Evolutionary conservation across 805 yeast genomes (phyloP).

Genomic region (Candida coleopterorum): DNA sequence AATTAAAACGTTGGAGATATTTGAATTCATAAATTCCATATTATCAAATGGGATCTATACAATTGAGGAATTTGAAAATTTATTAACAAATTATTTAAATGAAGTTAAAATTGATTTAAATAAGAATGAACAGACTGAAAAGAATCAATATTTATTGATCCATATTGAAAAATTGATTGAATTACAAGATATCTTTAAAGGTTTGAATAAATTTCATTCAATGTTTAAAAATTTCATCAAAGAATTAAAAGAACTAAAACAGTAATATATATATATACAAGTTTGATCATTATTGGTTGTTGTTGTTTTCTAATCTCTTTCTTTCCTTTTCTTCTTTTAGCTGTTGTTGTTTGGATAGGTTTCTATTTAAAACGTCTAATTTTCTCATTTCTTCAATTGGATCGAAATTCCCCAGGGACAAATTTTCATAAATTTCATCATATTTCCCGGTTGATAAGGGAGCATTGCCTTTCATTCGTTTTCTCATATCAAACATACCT

Average conservation of each 20-base stretch:
- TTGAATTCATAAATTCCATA: conserved; percentile 32
- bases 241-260: conserved; percentile 11
- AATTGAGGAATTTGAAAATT: conserved; percentile 21
- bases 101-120: conserved; percentile 43
- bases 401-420: conserved; percentile 77
- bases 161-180: conserved; percentile 46
- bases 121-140: conserved; percentile 21
- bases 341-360: conserved; percentile 29
- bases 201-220: conserved; percentile 46
- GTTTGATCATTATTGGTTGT: not conserved
- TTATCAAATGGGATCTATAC: conserved; percentile 8
- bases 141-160: conserved; percentile 9
- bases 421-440: conserved; percentile 78
- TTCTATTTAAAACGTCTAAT: conserved; percentile 56
- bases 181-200: conserved; percentile 50
- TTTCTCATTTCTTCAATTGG: conserved; percentile 76
- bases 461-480: conserved; percentile 90
- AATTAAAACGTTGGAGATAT: conserved; percentile 39
- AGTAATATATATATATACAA: too few species aligned
- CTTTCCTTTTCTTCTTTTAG: conserved; percentile 30
- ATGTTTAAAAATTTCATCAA: conserved; percentile 45
- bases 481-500: conserved; percentile 88
- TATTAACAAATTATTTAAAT: conserved; percentile 42
- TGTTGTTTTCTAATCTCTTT: conserved; percentile 7
- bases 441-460: conserved; percentile 89